phyloP scores from a whole-genome alignment of 345 rosid genomes.

The Orychophragmus violaceus region DNA sequence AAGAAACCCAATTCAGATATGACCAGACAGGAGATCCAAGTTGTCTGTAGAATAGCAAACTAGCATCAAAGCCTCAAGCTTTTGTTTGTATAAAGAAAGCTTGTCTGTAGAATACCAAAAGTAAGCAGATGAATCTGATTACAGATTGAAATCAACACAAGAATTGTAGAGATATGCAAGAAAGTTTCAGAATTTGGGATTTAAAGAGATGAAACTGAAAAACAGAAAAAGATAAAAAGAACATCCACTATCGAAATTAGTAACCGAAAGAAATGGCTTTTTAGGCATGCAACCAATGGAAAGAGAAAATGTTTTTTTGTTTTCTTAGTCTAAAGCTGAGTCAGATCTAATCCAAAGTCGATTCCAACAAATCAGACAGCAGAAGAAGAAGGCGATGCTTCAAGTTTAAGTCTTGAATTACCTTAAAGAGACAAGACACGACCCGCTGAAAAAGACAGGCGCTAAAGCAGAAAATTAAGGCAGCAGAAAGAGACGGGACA shows the following conservation, averaged over 20 bases:
- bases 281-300: constrained; percentile 18
- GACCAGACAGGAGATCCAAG: not conserved
- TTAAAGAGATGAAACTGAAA: not conserved
- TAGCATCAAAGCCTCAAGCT: constrained; percentile 5
- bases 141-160: not conserved
- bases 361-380: not conserved
- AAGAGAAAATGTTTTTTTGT: not conserved
- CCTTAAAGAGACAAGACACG: constrained; percentile 37
- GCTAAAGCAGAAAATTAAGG: not conserved
- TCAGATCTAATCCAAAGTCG: constrained; percentile 34
- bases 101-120: not conserved
- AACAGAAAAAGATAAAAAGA: constrained; percentile 8
- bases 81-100: not conserved
- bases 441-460: constrained; percentile 12
- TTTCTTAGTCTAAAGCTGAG: constrained; percentile 22
- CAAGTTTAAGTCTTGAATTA: constrained; percentile 34
- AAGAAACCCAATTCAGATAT: not conserved
- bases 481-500: constrained; percentile 10
- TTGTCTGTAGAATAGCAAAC: not conserved
- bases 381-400: constrained; percentile 27
- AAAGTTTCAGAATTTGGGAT: not conserved
- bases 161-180: constrained; percentile 1
- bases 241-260: not conserved
- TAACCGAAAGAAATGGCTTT: not conserved
- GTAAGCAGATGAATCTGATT: not conserved